phyloP scores from a whole-genome alignment of 805 yeast genomes.

The Debaryomyces prosopidis region DNA sequence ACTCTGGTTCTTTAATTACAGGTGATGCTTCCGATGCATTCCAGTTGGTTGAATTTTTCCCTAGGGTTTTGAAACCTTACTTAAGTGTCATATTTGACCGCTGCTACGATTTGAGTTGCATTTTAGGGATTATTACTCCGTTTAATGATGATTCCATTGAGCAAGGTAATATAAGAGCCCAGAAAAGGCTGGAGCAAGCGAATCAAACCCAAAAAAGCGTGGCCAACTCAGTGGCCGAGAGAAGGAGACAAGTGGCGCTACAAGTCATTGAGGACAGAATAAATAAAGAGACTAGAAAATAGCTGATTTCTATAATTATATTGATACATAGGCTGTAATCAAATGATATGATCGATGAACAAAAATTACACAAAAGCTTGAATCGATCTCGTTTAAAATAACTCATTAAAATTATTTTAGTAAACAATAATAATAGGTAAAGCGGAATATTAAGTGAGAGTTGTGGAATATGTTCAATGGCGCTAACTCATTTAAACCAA shows the following conservation, averaged over 20 bases:
- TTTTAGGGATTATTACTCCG: conserved; percentile 53
- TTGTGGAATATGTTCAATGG: conserved; percentile 3
- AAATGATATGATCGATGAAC: background rate
- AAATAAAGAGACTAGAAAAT: conserved; percentile 19
- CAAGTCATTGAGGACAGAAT: conserved; percentile 72
- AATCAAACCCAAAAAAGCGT: conserved; percentile 41
- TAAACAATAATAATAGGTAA: background rate
- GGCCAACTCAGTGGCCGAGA: conserved; percentile 59
- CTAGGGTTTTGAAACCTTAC: conserved; percentile 54
- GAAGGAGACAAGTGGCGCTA: conserved; percentile 75
- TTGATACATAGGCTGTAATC: background rate
- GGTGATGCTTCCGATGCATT: conserved; percentile 94
- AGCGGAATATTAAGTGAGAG: background rate
- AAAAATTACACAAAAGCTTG: conserved; percentile 6
- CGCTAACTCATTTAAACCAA: conserved; percentile 28
- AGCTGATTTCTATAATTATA: background rate
- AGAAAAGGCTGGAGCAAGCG: conserved; percentile 54
- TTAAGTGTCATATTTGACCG: conserved; percentile 51
- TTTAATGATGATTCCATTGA: conserved; percentile 72
- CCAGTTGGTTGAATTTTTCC: conserved; percentile 82
- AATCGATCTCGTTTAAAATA: background rate
- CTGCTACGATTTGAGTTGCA: conserved; percentile 34
- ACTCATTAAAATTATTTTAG: background rate
- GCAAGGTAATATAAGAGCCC: conserved; percentile 71
- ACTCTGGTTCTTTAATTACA: conserved; percentile 34